Conservation (phyloP, 345 rosid species). For the Salix arbutifolia region DNA sequence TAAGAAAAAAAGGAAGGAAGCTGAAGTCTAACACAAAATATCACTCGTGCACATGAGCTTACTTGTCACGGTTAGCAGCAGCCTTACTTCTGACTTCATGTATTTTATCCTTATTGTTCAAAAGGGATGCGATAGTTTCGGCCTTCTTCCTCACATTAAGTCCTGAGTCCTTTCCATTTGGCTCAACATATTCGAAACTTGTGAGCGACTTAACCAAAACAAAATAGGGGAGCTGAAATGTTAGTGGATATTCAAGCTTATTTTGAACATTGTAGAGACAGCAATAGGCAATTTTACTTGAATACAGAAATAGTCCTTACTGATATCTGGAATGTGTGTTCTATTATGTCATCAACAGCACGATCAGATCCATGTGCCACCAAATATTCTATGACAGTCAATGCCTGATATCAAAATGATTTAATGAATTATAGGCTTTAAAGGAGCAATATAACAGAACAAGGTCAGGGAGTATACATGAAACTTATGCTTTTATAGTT, state of each 20-base stretch:
- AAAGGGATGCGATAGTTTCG: slow-evolving; percentile 63
- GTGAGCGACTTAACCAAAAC: slow-evolving; percentile 63
- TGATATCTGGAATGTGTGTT: slow-evolving; percentile 92
- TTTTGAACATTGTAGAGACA: neutral
- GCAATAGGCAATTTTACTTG: neutral
- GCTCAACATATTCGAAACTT: slow-evolving; percentile 94
- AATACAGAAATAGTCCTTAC: slow-evolving; percentile 44
- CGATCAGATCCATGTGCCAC: slow-evolving; percentile 96
- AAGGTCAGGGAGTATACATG: neutral
- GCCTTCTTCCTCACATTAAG: slow-evolving; percentile 95
- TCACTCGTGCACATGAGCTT: slow-evolving; percentile 24
- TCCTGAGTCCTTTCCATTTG: slow-evolving; percentile 89
- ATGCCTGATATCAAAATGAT: slow-evolving; percentile 48
- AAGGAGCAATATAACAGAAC: slow-evolving; percentile 3
- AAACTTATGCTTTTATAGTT: neutral
- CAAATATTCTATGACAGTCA: slow-evolving; percentile 89
- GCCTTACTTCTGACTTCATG: slow-evolving; percentile 88
- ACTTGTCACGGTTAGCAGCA: slow-evolving; percentile 88
- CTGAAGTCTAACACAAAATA: slow-evolving; percentile 5
- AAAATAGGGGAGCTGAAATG: slow-evolving; percentile 17
- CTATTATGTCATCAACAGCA: slow-evolving; percentile 94
- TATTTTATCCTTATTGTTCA: slow-evolving; percentile 82
- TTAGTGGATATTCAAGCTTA: slow-evolving; percentile 21
- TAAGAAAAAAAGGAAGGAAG: slow-evolving; percentile 4
- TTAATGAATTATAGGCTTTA: slow-evolving; percentile 3